Evolutionary conservation across 164 flowering plant genomes (phyloP), one percentile per base, ranked within the genome.

Genomic region (Dillenia suffruticosa): DNA sequence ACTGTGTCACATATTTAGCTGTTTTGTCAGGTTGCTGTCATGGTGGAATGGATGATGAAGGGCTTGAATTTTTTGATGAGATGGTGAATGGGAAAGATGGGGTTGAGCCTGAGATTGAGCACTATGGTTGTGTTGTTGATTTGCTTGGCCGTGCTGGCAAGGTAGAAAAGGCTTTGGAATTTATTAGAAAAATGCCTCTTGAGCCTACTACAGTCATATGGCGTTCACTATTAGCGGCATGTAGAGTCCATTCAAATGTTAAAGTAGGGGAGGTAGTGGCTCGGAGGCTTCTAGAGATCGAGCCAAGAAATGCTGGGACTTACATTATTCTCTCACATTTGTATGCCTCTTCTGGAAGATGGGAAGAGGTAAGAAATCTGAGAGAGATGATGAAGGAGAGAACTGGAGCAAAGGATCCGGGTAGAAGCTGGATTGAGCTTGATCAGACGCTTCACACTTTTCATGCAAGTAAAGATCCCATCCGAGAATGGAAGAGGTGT

Each of bases 21-120:
- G 85, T 87, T 54, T 72, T 87, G 67, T 87, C 88, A 4, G 90
- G 83, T 55, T 87, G 90, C 76, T 82, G 93, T 68, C 93, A 87
- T 69, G 88, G 85, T 49, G 81, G 84, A 8, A 67, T 85, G 85
- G 88, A 77, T 62, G 73, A 80, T 26, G 70, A 15, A 69, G 93
- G 88, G 57, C 72, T 83, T 44, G 70, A 76, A 59, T 14, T 85
- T 40, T 87, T 87, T 50, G 57, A 83, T 49, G 85, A 85, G 57
- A 73, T 85, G 77, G 59, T 54, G 50, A 64, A 49, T 1, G 69
- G 67, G 26, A 66, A 68, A 44, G 32, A 70, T 64, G 79, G 82
- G 46, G 59, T 77, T 54, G 61, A 73, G 48, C 86, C 76, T 9
- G 79, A 79, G 57, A 62, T 76, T 13, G 88, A 77, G 77, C 93